Base-by-base conservation (phyloP, 2,329 filamentous ascomycete genomes). In the Fusarium newnesense region DNA sequence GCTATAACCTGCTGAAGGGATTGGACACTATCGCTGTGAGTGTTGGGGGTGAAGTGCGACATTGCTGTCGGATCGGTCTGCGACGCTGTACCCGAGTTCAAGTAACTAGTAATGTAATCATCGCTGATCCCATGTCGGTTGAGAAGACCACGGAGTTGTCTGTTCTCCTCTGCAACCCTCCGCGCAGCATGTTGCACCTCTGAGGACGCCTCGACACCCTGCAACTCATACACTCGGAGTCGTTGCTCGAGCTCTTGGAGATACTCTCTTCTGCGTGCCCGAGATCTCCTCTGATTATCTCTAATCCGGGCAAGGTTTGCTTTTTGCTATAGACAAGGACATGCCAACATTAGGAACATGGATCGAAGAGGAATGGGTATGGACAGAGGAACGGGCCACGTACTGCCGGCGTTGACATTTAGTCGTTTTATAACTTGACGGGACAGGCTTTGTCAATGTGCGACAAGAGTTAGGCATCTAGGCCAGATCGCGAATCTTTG, bases 211-310 rank as follows among this genome's bases (percentile, higher is more conserved):
- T 92, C 88, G 54, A 93, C 86, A 24, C 93, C 92, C 37, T 87
- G 84, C 42, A 88, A 84, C 79, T 94, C 91, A 78, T 88, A 93
- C 59, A 83, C 82, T 52, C 90, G 87, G 40, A 83, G 76, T 67
- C 89, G 90, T 60, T 87, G 83, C 81, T 95, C 92, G 34, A 94
- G 87, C 62, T 93, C 91, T 69, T 90, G 85, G 43, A 94, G 83
- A 78, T 95, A 94, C 77, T 94, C 92, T 83, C 92, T 93, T 72
- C 91, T 87, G 40, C 92, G 88, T 50, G 92, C 92, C 60, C 93
- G 90, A n/a, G 91, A 94, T 70, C 92, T 90, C 63, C 93, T 87
- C 79, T 95, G 93, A 77, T 95, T 95, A 76, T 95, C 91, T 72
- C 93, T 88, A 74, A 94, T 91, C 65, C 92, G 90, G 70, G 81